These are phyloP conservation scores for Xanthoparmelia taractica DNA, from an alignment of 495 filamentous ascomycete species.

Conservation along the genomic window DNA sequence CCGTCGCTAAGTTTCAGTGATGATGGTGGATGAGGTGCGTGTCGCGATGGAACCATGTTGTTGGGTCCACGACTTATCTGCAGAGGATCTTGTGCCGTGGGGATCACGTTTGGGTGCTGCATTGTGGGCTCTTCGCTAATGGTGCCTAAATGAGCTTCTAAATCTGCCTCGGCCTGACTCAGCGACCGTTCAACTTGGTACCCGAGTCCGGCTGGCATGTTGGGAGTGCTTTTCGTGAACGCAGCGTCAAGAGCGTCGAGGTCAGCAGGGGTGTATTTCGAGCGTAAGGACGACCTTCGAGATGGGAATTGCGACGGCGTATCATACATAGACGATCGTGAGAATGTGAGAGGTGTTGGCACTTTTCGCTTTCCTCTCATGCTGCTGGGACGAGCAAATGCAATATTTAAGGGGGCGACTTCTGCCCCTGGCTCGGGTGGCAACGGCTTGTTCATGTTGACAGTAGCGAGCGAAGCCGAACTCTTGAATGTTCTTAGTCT, in stretches of 20 bases:
- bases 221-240: slow-evolving; percentile 27
- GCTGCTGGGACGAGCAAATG: slow-evolving; percentile 21
- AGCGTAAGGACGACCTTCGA: slow-evolving; percentile 27
- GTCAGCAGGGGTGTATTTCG: slow-evolving; percentile 30
- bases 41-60: slow-evolving; percentile 27
- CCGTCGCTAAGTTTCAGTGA: slow-evolving; percentile 18
- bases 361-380: slow-evolving; percentile 24
- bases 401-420: slow-evolving; percentile 29
- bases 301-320: slow-evolving; percentile 13
- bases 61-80: slow-evolving; percentile 28
- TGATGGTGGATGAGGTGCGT: slow-evolving; percentile 24
- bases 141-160: slow-evolving; percentile 29
- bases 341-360: slow-evolving; percentile 26
- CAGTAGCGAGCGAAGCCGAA: slow-evolving; percentile 18
- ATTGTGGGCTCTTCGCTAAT: slow-evolving; percentile 28
- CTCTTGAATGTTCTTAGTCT: slow-evolving; percentile 22
- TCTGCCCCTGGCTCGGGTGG: slow-evolving; percentile 36
- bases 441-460: slow-evolving; percentile 41
- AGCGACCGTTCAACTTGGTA: slow-evolving; percentile 20
- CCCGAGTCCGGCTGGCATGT: slow-evolving; percentile 14
- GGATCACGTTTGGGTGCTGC: slow-evolving; percentile 10
- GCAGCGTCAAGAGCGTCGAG: slow-evolving; percentile 31
- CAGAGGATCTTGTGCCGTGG: slow-evolving; percentile 22
- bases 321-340: slow-evolving; percentile 20
- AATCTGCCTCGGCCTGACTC: slow-evolving; percentile 27